Base-by-base conservation (phyloP, 2,329 filamentous ascomycete species). In the Cladosporium sphaerospermum region DNA sequence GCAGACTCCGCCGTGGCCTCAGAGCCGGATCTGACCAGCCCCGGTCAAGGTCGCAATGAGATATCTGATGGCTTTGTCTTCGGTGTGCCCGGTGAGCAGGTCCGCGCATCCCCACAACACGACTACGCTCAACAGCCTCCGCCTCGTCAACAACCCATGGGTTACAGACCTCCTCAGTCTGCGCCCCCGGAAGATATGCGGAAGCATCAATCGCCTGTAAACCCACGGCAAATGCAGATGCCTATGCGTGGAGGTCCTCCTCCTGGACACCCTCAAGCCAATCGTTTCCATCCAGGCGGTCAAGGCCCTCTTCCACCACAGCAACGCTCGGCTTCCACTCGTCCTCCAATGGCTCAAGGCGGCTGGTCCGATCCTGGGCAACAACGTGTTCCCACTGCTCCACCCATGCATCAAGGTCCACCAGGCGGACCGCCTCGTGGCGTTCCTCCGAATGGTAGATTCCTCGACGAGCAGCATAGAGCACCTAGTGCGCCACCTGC, bases 331-430 rank as follows among this genome's bases (percentile, higher is more conserved):
- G 48, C 40, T 5, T 51, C 48, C 3, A 36, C 48, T 16, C 40
- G 48, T 9, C 48, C 40, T 16, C 48, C 48, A 4, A 51, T 51
- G 3, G 41, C 53, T 9, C 62, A 63, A 47, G 56, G 45, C 34
- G 54, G 46, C 16, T 62, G 56, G 58, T 62, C 63, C 5, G 62
- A 64, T 51, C 62, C 63, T 14, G 59, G 59, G 4, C 53, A 56
- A 50, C 56, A 58, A 5, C 56, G 57, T 18, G 28, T 31, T n/a
- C 39, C 39, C 31, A 54, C 39, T 10, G 47, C 47, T 10, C 33
- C 47, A 8, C 43, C 53, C 5, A 42, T 32, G 41, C 41, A 48
- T n/a, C 52, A 48, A 45, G 45, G 42, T 8, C 32, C 39, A 18
- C 46, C 34, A 7, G 39, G 36, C 13, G 16, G 32, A 11, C 34